These are phyloP conservation scores for Fraxinus cuspidata DNA, from an alignment of 257 asterid genomes.

Conservation along the genomic window DNA sequence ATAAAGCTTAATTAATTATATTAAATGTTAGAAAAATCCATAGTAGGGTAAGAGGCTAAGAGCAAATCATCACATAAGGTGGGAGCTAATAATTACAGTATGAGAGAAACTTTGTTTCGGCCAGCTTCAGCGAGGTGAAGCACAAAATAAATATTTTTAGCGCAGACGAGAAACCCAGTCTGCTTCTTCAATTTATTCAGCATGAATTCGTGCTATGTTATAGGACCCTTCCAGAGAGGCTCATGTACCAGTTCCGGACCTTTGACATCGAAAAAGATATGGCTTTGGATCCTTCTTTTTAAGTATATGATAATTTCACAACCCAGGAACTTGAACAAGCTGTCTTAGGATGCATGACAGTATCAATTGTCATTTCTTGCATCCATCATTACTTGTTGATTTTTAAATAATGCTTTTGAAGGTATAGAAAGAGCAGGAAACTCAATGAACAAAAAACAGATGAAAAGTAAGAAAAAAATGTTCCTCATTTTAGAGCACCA, in stretches of 20 bases:
- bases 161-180: not conserved
- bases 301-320: not conserved
- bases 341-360: not conserved
- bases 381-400: slow-evolving; percentile 9
- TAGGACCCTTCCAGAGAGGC: not conserved
- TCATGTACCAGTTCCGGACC: not conserved
- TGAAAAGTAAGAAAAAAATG: not conserved
- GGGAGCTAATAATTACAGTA: not conserved
- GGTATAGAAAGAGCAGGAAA: slow-evolving; percentile 13
- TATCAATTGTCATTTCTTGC: not conserved
- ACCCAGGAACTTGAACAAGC: not conserved
- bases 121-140: not conserved
- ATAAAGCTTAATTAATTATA: not conserved
- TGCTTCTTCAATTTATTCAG: not conserved
- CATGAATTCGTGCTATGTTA: not conserved
- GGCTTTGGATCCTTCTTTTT: not conserved
- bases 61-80: not conserved
- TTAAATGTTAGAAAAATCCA: not conserved
- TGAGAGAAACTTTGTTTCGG: not conserved
- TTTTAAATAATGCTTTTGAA: not conserved
- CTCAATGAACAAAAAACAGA: not conserved
- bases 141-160: not conserved
- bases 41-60: not conserved
- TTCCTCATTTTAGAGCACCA: slow-evolving; percentile 26
- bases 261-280: not conserved